Conservation (phyloP, 495 filamentous ascomycete species). For the Podospora pseudopauciseta region DNA sequence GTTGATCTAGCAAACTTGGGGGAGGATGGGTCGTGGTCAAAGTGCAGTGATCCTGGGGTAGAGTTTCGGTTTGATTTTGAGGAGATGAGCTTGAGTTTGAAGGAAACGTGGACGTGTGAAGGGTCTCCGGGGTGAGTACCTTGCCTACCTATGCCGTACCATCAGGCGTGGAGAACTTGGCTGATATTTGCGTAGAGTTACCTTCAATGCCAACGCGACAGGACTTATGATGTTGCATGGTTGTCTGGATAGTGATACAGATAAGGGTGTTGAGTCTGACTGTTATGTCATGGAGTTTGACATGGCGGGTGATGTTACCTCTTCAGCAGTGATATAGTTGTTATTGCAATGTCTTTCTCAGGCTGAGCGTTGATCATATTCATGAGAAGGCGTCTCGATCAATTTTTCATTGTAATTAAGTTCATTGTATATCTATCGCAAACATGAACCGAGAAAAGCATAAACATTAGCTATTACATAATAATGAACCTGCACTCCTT, state of each 20-base stretch:
- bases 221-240: conserved; percentile 26
- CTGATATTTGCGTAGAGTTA: conserved; percentile 15
- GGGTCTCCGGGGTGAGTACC: conserved; percentile 22
- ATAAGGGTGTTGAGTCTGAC: conserved; percentile 25
- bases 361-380: too few species aligned
- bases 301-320: conserved; percentile 23
- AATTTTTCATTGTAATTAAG: too few species aligned
- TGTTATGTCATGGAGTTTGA: conserved; percentile 29
- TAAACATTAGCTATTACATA: too few species aligned
- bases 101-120: conserved; percentile 27
- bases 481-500: too few species aligned
- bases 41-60: conserved; percentile 22
- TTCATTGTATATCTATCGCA: too few species aligned
- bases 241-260: conserved; percentile 23
- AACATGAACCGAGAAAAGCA: too few species aligned
- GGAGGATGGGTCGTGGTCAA: conserved; percentile 17
- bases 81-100: conserved; percentile 23
- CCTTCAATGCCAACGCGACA: conserved; percentile 25
- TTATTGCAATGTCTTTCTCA: background rate
- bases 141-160: background rate
- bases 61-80: conserved; percentile 26
- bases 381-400: too few species aligned
- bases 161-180: background rate
- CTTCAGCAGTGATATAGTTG: conserved; percentile 12
- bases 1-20: conserved; percentile 25